Evolutionary conservation across 306 rosid genomes (phyloP).

Genomic region (Quercus robur): DNA sequence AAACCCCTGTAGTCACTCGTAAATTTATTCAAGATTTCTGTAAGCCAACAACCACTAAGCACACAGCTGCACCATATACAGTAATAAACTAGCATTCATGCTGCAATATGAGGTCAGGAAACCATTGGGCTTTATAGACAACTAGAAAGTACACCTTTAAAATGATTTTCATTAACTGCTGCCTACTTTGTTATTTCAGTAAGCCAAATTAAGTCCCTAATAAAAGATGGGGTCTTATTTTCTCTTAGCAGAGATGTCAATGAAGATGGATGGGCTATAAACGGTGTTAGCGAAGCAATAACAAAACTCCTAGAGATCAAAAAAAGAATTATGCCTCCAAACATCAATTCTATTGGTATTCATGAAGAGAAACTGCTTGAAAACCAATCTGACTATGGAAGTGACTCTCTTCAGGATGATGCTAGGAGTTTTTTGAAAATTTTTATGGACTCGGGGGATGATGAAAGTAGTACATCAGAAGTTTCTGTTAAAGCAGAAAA

Average conservation of each 20-base stretch:
- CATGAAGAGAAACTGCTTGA: constrained; percentile 26
- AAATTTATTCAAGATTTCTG: not conserved
- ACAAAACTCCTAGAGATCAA: constrained; percentile 54
- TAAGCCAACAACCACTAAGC: not conserved
- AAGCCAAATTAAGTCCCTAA: not conserved
- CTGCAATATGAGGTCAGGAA: not conserved
- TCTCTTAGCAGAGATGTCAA: constrained; percentile 37
- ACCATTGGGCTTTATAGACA: not conserved
- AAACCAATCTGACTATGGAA: constrained; percentile 15
- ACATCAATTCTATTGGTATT: constrained; percentile 17
- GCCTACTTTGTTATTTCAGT: not conserved
- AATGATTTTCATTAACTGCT: not conserved
- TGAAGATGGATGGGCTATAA: constrained; percentile 45
- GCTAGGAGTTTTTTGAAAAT: constrained; percentile 20
- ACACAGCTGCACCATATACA: not conserved
- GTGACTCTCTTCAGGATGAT: constrained; percentile 20
- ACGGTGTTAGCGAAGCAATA: constrained; percentile 45
- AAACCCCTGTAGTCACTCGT: not conserved
- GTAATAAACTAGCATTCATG: not conserved
- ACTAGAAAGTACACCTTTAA: not conserved
- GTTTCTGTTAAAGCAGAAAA: constrained; percentile 17
- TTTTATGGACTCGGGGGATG: constrained; percentile 17
- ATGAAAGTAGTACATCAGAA: constrained; percentile 25
- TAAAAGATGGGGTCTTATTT: not conserved
- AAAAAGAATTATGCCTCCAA: constrained; percentile 28